Evolutionary conservation across 2,329 filamentous ascomycete species (phyloP).

Genomic region (Ceratocystis cubensis): DNA sequence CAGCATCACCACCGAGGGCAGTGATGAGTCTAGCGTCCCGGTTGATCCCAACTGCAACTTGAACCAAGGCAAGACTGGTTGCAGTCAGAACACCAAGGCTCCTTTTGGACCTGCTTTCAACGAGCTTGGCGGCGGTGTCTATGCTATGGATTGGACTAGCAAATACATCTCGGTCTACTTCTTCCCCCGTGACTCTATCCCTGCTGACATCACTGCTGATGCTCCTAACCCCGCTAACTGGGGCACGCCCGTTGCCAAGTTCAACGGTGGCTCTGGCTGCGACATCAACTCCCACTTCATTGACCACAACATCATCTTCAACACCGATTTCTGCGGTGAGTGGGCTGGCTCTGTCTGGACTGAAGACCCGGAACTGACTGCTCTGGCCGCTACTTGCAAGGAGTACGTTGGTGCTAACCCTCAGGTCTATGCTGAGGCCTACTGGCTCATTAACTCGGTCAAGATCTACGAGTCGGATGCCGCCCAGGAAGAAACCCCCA

Average conservation of each 20-base stretch:
- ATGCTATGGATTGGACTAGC: slow-evolving; percentile 64
- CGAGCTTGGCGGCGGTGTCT: slow-evolving; percentile 53
- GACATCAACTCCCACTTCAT: slow-evolving; percentile 58
- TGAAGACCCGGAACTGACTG: slow-evolving; percentile 43
- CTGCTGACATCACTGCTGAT: slow-evolving; percentile 46
- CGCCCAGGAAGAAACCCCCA: too few species aligned
- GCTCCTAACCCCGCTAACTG: slow-evolving; percentile 55
- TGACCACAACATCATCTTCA: slow-evolving; percentile 63
- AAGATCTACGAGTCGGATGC: slow-evolving; percentile 38
- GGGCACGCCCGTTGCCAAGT: slow-evolving; percentile 55
- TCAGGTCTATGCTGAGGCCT: slow-evolving; percentile 55
- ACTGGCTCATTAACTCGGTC: slow-evolving; percentile 64
- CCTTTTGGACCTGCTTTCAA: slow-evolving; percentile 63
- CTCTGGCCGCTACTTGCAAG: slow-evolving; percentile 52
- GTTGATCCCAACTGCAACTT: slow-evolving; percentile 45
- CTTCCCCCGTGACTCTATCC: slow-evolving; percentile 57
- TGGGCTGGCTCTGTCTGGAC: slow-evolving; percentile 67
- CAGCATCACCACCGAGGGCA: slow-evolving; percentile 41
- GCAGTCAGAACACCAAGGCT: slow-evolving; percentile 39
- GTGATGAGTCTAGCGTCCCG: slow-evolving; percentile 35
- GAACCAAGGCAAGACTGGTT: slow-evolving; percentile 43
- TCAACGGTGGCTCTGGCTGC: slow-evolving; percentile 54
- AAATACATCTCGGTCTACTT: slow-evolving; percentile 65
- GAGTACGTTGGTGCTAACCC: slow-evolving; percentile 63
- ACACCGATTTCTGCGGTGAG: slow-evolving; percentile 76